Conservation (phyloP, 2,329 filamentous ascomycete genomes). For the Talaromyces sp. region DNA sequence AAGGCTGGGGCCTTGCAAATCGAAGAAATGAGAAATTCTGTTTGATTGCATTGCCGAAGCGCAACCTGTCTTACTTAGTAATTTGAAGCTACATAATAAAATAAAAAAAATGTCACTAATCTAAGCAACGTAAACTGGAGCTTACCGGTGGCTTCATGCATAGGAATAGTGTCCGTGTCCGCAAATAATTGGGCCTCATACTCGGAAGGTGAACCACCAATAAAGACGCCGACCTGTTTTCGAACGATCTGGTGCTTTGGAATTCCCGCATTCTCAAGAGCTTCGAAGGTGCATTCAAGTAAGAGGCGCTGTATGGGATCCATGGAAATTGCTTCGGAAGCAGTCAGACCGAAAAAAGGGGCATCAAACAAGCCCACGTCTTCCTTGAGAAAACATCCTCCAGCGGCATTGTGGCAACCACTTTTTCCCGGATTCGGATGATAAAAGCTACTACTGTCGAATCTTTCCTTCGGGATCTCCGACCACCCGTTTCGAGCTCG, state of each 20-base stretch:
- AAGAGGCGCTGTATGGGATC: slow-evolving; percentile 9
- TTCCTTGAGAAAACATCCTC: slow-evolving; percentile 17
- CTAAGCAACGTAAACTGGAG: background rate
- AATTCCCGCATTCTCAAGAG: slow-evolving; percentile 10
- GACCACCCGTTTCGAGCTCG: background rate
- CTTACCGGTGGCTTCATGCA: slow-evolving; percentile 10
- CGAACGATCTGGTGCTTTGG: background rate
- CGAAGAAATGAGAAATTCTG: slow-evolving; percentile 13
- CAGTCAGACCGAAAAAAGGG: slow-evolving; percentile 18
- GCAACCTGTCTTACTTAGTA: slow-evolving; percentile 15
- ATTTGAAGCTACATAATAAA: slow-evolving; percentile 5
- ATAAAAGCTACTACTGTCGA: slow-evolving; percentile 9
- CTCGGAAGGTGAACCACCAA: background rate
- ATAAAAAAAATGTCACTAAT: background rate
- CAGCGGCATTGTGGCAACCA: background rate
- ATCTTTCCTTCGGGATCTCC: background rate
- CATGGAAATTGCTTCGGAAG: background rate
- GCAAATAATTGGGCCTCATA: background rate
- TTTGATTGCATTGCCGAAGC: slow-evolving; percentile 8
- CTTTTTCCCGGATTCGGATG: slow-evolving; percentile 7
- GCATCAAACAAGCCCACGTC: slow-evolving; percentile 17
- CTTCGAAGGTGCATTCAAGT: slow-evolving; percentile 3
- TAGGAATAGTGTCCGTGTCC: background rate
- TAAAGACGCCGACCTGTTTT: background rate
- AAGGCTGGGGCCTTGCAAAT: slow-evolving; percentile 17